phyloP scores from a whole-genome alignment of 352 stramenopile genomes.

The Blastocystis sp. region DNA sequence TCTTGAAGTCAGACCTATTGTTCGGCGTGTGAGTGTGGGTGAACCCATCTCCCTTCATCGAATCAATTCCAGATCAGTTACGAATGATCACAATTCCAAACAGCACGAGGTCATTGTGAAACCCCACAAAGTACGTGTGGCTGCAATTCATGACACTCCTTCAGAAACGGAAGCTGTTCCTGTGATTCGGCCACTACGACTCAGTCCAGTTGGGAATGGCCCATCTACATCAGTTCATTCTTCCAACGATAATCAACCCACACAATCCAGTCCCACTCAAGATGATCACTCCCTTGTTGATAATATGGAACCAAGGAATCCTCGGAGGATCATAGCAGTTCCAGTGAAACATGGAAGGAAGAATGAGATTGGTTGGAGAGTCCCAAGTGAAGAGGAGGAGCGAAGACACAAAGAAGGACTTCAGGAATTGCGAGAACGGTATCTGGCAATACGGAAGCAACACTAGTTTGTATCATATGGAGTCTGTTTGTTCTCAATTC shows the following conservation, averaged over 20 bases:
- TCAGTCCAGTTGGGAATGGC: too few relatives aligned
- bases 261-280: too few relatives aligned
- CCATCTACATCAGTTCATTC: too few relatives aligned
- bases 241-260: too few relatives aligned
- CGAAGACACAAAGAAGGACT: neutral
- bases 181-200: neutral
- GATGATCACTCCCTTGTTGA: too few relatives aligned
- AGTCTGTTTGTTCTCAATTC: neutral
- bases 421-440: neutral
- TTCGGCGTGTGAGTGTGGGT: neutral
- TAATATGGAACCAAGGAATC: too few relatives aligned
- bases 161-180: neutral
- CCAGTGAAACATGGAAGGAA: neutral
- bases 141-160: neutral
- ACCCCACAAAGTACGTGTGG: neutral
- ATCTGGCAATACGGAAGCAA: neutral
- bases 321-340: too few relatives aligned
- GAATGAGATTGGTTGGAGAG: neutral
- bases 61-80: neutral
- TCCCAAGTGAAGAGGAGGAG: neutral
- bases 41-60: neutral
- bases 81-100: neutral
- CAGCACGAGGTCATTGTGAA: neutral
- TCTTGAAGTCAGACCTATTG: neutral
- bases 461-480: neutral